Base-by-base conservation (phyloP, 345 rosid genomes). In the Brassica juncea region DNA sequence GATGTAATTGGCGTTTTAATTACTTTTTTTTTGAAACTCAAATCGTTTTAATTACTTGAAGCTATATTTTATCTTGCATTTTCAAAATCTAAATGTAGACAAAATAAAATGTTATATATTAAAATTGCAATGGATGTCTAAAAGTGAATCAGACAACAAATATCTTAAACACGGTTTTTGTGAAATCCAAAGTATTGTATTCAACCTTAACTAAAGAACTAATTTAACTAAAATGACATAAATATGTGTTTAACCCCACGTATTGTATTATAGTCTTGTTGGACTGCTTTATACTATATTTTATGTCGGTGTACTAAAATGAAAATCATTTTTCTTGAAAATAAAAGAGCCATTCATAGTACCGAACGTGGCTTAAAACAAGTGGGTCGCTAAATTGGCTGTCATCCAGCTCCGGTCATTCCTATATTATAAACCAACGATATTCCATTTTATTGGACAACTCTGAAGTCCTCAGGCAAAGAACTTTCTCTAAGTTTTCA, bases 271-370 rank as follows among this genome's bases (percentile, higher is more conserved):
- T n/a, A 59, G 34, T 76, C 60, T 58, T 58, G 23, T 4, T 12
- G 14, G 61, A 47, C 12, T 52, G 75, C 28, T 54, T 16, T 54
- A 25, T 64, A 44, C 19, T 44, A 44, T 37, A 69, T 12, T 7
- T 39, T 39, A 3, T 77, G 81, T 77, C 59, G 72, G 81, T 78
- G 42, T 66, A 19, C 74, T 58, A 42, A 54, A 21, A 12, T 2
- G 0, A 52, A 65, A 57, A 75, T 66, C 6, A 23, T 25, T 15
- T 30, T 7, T 0, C 0, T 12, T 0, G 5, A 32, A 9, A 4
- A 21, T 0, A 68, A 76, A 61, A 28, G 6, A 44, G 32, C 73
- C 77, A 78, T 23, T 1, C 44, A 42, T 4, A 32, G 10, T 31
- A 67, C 0, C 42, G 12, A 19, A 68, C 82, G 74, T 73, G 82